Evolutionary conservation across 768 basidiomycete genomes (phyloP), one percentile per base, ranked within the genome.

Genomic region (Rhizopogon rudus): DNA sequence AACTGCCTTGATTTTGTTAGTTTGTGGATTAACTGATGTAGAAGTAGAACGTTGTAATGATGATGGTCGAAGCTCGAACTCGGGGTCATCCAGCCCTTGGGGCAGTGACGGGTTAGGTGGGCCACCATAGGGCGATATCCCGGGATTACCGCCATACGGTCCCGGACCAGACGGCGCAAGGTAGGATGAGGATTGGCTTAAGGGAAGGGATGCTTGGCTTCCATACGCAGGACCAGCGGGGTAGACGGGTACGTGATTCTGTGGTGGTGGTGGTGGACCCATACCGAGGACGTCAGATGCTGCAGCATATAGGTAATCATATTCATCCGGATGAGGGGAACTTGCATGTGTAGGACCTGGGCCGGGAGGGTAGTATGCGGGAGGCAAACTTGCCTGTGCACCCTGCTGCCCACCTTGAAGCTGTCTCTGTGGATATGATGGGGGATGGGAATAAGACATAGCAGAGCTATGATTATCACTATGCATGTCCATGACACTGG

Each of bases 281-380:
- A 89, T 84, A 14, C 90, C 90, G 14, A 93, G 77, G 8, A 91
- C 86, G 66, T 87, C 82, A 8, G 90, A 89, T 8, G 91, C 91
- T 13, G 89, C 90, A 9, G 81, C 79, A 66, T 89, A 87, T 12
- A 90, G 69, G 39, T 78, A 73, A 64, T 84, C 81, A 60, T 81
- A 83, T 52, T 79, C 77, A 33, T 68, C 69, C 14, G 68, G 65
- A 49, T 59, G 70, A 9, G 73, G 63, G 57, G 67, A 57, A 13
- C 60, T 55, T 40, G 54, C 58, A 17, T 55, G 58, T 3, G 57
- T 29, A n/a, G 48, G 25, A 13, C 50, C 37, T 31, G 33, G 51
- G 5, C n/a, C 53, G 25, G 53, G 1, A 42, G 52, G 62, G 33
- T 58, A 64, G 25, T 68, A 64, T 28, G 56, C 57, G 9, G 65